phyloP scores from a whole-genome alignment of 345 rosid genomes.

The Brassica juncea region DNA sequence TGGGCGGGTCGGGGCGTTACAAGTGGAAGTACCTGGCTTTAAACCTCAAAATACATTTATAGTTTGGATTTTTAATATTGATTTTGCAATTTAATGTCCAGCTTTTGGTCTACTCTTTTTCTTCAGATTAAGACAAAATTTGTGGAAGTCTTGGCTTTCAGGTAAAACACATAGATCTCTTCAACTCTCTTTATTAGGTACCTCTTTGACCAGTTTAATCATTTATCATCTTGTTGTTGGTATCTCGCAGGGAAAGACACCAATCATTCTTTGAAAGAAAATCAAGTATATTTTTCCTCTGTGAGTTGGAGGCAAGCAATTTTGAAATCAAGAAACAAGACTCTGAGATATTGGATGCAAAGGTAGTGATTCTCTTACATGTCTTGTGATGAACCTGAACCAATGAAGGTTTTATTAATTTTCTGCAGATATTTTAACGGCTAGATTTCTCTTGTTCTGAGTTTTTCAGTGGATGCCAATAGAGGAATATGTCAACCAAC shows the following conservation, averaged over 20 bases:
- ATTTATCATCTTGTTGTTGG: neutral
- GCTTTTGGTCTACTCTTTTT: neutral
- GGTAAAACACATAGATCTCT: conserved; percentile 35
- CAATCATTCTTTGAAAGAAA: conserved; percentile 45
- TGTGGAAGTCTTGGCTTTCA: conserved; percentile 59
- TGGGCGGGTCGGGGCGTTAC: too few species aligned
- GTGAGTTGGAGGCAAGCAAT: conserved; percentile 49
- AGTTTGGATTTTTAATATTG: neutral
- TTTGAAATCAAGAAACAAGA: conserved; percentile 51
- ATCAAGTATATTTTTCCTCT: conserved; percentile 59
- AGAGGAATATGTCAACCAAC: conserved; percentile 69
- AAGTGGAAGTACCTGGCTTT: neutral
- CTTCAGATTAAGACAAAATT: conserved; percentile 56
- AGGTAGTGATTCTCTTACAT: conserved; percentile 40
- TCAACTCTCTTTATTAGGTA: neutral
- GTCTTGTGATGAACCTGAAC: neutral
- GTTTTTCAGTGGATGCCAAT: conserved; percentile 70
- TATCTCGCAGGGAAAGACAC: conserved; percentile 59
- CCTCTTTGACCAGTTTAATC: neutral
- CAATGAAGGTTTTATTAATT: neutral
- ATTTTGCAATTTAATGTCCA: neutral
- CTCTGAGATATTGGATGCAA: conserved; percentile 57
- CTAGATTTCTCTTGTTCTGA: neutral
- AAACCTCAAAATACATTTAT: neutral
- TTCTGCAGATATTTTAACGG: neutral